Evolutionary conservation across 2,329 filamentous ascomycete genomes (phyloP).

Genomic region (Ascochyta clinopodiicola): DNA sequence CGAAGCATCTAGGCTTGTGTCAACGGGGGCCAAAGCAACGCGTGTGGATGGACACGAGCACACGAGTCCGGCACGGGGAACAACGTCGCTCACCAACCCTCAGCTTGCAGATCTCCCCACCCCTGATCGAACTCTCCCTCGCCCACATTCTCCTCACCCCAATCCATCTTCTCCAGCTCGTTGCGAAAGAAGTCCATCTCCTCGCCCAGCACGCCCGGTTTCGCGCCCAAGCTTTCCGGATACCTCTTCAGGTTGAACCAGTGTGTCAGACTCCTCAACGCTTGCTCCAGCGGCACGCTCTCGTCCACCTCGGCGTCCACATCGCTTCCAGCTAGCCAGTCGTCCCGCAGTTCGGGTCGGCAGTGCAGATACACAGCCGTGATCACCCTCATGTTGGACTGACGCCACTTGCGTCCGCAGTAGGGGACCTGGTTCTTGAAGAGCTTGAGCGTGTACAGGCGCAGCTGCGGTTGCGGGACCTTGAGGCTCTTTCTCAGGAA

Average conservation of each 20-base stretch:
- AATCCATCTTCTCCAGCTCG: conserved; percentile 59
- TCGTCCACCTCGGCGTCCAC: conserved; percentile 94
- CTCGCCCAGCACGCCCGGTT: conserved; percentile 49
- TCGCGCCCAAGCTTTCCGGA: conserved; percentile 73
- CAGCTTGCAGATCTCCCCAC: conserved; percentile 36
- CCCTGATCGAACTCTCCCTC: conserved; percentile 33
- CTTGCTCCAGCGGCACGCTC: conserved; percentile 89
- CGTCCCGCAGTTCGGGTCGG: conserved; percentile 87
- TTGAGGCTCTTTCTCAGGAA: conserved; percentile 92
- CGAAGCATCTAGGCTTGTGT: neutral
- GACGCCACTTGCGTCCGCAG: conserved; percentile 96
- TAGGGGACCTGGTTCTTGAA: conserved; percentile 99
- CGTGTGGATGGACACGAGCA: neutral
- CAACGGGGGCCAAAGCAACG: neutral
- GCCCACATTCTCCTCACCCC: conserved; percentile 38
- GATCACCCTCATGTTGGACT: conserved; percentile 98
- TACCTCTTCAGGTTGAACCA: conserved; percentile 91
- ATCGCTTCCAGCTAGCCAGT: conserved; percentile 91
- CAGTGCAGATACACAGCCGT: conserved; percentile 96
- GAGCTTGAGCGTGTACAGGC: conserved; percentile 93
- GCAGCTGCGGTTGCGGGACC: conserved; percentile 83
- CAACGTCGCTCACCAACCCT: conserved; percentile 35
- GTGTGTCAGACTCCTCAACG: conserved; percentile 84
- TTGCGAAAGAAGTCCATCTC: conserved; percentile 58
- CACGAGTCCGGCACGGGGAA: neutral